Base-by-base conservation (phyloP, 2,329 filamentous ascomycete species). In the Aspergillus ochraceus region DNA sequence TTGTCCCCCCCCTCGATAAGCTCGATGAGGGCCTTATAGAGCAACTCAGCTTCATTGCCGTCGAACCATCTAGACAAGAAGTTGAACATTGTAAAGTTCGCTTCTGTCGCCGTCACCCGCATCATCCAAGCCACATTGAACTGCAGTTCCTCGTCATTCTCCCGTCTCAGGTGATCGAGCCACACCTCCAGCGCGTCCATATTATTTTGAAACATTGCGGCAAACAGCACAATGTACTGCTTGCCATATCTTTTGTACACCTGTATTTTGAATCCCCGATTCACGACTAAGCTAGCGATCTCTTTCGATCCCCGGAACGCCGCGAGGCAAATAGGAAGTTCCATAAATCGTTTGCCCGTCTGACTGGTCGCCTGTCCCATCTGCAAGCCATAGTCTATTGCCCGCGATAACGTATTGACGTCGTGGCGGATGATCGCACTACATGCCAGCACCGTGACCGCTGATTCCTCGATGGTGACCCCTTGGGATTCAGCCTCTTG, bases 61-160 rank as follows among this genome's bases (percentile, higher is more conserved):
- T 19, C 17, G n/a, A 17, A 42, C 36, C 17, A 42, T 8, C 14
- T 12, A 3, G 17, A 8, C 14, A 42, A 6, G 6, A 42, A 39
- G 1, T 39, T 3, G 4, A 39, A 17, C 14, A n/a, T 39, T 14
- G 36, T 39, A 39, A 39, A 39, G 4, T 17, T 12, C 11, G 10
- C 4, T 6, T 6, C 4, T 6, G 4, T 6, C 11, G 6, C 36
- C 2, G 14, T 1, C 4, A 17, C 1, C 1, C 6, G 36, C 5
- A 42, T 42, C 12, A 42, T 1, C 2, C 4, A 1, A n/a, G 4
- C 4, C 5, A 42, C 2, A 6, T n/a, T 42, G 6, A 5, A 8
- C 36, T 42, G 36, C 36, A 42, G 12, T 9, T 42, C 5, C 1
- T 17, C 8, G 6, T 42, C 36, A 3, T 42, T 8, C 4, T 6